A percentile compares a stretch with the other conserved stretches of the same genome.
phyloP scores from a whole-genome alignment of 2,329 filamentous ascomycete genomes.

The Cryphonectria carpinicola region DNA sequence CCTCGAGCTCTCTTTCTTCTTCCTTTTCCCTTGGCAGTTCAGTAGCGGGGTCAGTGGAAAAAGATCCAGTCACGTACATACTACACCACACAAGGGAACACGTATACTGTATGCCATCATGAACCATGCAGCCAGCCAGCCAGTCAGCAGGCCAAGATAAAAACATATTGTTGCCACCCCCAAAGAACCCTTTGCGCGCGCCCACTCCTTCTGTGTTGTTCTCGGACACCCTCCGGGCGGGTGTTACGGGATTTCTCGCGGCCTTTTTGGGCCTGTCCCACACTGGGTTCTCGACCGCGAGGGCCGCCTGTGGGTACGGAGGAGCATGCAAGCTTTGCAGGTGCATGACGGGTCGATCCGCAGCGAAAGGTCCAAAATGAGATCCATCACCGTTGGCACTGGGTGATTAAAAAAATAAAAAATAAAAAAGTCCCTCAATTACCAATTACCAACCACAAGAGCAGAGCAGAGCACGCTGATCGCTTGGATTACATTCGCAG shows the following conservation, averaged over 20 bases:
- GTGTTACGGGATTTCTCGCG: slow-evolving; percentile 8
- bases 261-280: background rate
- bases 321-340: background rate
- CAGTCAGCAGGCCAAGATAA: too few relatives aligned
- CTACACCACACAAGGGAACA: too few relatives aligned
- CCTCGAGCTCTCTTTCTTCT: background rate
- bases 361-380: background rate
- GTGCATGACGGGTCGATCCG: slow-evolving; percentile 6
- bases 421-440: background rate
- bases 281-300: slow-evolving; percentile 6
- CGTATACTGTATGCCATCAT: background rate
- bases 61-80: background rate
- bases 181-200: background rate
- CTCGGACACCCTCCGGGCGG: slow-evolving; percentile 12
- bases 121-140: background rate
- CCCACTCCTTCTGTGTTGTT: background rate
- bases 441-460: slow-evolving; percentile 2
- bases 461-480: background rate
- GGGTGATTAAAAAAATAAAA: too few relatives aligned
- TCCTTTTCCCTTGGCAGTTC: background rate
- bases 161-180: background rate
- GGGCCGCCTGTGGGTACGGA: background rate
- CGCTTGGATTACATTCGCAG: background rate
- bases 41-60: background rate
- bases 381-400: background rate